Evolutionary conservation across 768 basidiomycete species (phyloP), one percentile per base, ranked within the genome.

Genomic region (Phaeolepiota aurea): DNA sequence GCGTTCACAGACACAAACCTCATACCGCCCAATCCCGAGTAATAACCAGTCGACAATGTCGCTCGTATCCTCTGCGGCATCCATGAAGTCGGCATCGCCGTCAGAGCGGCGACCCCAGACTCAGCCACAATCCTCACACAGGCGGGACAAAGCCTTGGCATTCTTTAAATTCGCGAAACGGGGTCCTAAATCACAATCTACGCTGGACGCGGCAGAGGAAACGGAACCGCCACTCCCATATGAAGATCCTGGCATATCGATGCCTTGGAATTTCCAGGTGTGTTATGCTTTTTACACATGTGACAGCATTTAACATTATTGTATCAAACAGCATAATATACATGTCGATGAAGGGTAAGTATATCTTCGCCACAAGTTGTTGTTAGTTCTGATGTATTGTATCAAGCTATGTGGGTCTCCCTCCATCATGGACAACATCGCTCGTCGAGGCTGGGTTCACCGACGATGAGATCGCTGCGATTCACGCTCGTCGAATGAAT

Each of bases 231-330:
- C 55, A 16, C 51, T 57, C 5, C 42, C 54, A 28, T 44, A 48
- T 12, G 74, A 72, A 3, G 82, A 86, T 47, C 74, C 77, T 13
- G 71, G 68, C 18, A 82, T 87, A 32, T 79, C 82, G 0, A 46
- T 64, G 45, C 85, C 85, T 3, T 86, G 78, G 76, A 85, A 85
- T 54, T 84, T 87, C 45, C 80, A 81, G 71, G 82, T 77, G 53
- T 34, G 74, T 58, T 18, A 37, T 10, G 16, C 22, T 43, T 14
- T 33, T 36, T 33, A 14, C 38, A 23, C n/a, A 25, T 35, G n/a
- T 5, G 7, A 14, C 18, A 9, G 33, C 15, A 31, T 15, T 28
- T 20, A 21, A 31, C 33, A 7, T 32, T 30, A 43, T 38, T 5
- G 16, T 45, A 34, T 18, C 13, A 32, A n/a, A 20, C 46, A 85